Base-by-base conservation (phyloP, 805 yeast genomes). In the Teunomyces lycoperdinae region DNA sequence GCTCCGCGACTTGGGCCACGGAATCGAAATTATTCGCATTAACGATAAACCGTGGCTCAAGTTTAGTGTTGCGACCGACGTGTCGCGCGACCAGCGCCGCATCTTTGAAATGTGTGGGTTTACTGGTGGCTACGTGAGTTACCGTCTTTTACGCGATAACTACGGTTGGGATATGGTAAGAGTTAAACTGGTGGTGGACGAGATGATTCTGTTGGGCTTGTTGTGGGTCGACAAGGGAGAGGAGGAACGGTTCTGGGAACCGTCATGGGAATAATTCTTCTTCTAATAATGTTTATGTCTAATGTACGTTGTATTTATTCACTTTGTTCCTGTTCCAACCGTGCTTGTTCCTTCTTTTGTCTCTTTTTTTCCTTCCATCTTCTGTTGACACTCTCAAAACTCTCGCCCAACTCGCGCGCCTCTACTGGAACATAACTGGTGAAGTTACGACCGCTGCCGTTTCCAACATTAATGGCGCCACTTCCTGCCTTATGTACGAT, bases 121-220 rank as follows among this genome's bases (percentile, higher is more conserved):
- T 29, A 71, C 87, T 58, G 97, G 97, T 4, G 77, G 78, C 0
- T 87, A 74, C 60, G 88, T 89, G 1, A 77, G 88, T 3, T 73
- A 76, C 5, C 67, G 81, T 2, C 63, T 90, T 27, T 67, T 92
- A 33, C 63, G 76, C 10, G 97, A 85, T 55, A 94, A 92, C 59
- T 79, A 84, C 49, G 74, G 75, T 1, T 92, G 99, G 99, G 81
- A 77, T 43, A 60, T 61, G 2, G 69, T 79, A 2, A 70, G 96
- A 47, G 76, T 87, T 45, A 76, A 76, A 52, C 68, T 82, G 0
- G 84, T 83, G 4, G 60, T 92, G 4, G 84, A 87, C 33, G 92
- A 87, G 41, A 83, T 92, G 89, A 85, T 91, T 1, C 74, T 85
- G 52, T 77, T 77, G 44, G 97, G 98, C 3, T 73, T 89, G 46